Base-by-base conservation (phyloP, 1,284 basidiomycete species). In the Xanthoconium separans region DNA sequence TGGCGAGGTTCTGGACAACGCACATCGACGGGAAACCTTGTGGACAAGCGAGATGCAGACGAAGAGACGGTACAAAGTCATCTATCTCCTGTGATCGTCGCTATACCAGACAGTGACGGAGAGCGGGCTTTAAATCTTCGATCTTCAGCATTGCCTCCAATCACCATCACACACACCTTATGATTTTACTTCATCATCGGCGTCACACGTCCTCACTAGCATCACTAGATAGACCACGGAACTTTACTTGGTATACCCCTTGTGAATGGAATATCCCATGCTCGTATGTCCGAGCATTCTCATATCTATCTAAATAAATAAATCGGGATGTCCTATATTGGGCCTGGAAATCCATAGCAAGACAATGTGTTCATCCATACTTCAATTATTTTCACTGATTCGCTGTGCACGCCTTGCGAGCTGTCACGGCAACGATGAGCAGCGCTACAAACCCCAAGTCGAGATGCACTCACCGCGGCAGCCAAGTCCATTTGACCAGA, bases 401-500 rank as follows among this genome's bases (percentile, higher is more conserved):
- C 73, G 78, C 66, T 90, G 87, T 3, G 87, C 87, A 20, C 88
- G 81, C 65, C 76, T 87, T 12, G 87, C 87, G 57, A 90, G 69
- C 87, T 90, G 47, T 48, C 51, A 45, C 31, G 12, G n/a, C 18
- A 48, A 43, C 4, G 36, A 52, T 57, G 30, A 63, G 53, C 18
- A 36, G 6, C 13, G 20, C 44, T n/a, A 6, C 22, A 27, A 11
- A 7, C 22, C 12, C n/a, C n/a, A 47, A 29, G 15, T 33, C n/a
- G 37, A 7, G 34, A 33, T 47, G 39, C 7, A 78, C 85, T 75
- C 62, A 90, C 88, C 49, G 79, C 83, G 60, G 91, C 90, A 57
- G 91, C 91, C 60, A 95, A 74, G 73, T 93, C 92, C 73, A 93
- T 65, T 68, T 93, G 91, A 24, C 91, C 85, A 24, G 65, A 76